A percentile compares a stretch with the other conserved stretches of the same genome.
phyloP scores from a whole-genome alignment of 1,139 yeast species.

The Schizosaccharomyces versatilis region DNA sequence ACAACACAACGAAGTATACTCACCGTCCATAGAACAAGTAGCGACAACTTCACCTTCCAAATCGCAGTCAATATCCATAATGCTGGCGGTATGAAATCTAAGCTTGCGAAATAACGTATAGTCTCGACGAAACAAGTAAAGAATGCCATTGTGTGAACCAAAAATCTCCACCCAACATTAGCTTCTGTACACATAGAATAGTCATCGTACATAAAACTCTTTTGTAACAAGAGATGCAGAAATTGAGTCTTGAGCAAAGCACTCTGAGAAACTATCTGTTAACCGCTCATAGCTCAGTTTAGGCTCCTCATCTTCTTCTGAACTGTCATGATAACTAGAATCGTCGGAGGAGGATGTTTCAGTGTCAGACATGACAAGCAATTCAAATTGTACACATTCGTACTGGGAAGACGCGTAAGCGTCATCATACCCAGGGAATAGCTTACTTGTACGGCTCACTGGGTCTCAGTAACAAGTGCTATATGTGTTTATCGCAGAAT shows the following conservation, averaged over 20 bases:
- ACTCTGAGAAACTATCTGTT: slow-evolving; percentile 37
- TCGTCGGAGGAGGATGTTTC: background rate
- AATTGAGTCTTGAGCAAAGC: slow-evolving; percentile 55
- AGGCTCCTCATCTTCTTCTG: slow-evolving; percentile 47
- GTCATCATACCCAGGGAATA: no score
- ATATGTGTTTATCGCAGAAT: no score
- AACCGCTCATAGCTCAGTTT: slow-evolving; percentile 49
- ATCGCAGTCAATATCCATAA: slow-evolving; percentile 40
- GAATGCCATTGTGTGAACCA: slow-evolving; percentile 44
- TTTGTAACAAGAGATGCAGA: slow-evolving; percentile 45
- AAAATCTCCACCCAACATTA: slow-evolving; percentile 3
- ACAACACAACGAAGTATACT: background rate
- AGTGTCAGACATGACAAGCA: background rate
- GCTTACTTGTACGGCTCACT: no score
- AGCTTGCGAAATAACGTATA: slow-evolving; percentile 36
- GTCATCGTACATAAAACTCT: slow-evolving; percentile 50
- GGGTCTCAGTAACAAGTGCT: no score
- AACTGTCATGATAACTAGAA: slow-evolving; percentile 15
- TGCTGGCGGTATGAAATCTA: slow-evolving; percentile 74
- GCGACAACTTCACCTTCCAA: slow-evolving; percentile 6
- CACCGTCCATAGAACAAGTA: slow-evolving; percentile 10
- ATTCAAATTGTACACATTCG: no score
- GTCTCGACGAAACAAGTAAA: slow-evolving; percentile 38
- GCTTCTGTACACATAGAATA: slow-evolving; percentile 17
- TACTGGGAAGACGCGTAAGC: no score